Base-by-base conservation (phyloP, 2,329 filamentous ascomycete species). In the Claviceps arundinis region DNA sequence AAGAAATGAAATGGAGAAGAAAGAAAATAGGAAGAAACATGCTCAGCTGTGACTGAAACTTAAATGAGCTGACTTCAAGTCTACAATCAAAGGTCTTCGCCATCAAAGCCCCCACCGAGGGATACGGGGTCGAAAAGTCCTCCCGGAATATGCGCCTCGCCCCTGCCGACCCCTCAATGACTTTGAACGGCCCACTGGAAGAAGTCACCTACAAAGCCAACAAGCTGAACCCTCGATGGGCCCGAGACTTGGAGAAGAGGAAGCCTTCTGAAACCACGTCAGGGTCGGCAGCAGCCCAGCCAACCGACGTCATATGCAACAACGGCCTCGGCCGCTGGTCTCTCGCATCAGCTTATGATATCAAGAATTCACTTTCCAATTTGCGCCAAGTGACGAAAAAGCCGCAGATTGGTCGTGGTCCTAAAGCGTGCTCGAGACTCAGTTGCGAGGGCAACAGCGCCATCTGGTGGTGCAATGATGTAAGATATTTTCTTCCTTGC, bases 391-490 rank as follows among this genome's bases (percentile, higher is more conserved):
- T 9, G 13, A 17, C 11, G 1, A 22, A 26, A 7, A 42, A 37
- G 17, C 49, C 42, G 8, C 16, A 9, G 4, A 51, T 19, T 11
- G 5, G 17, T 0, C 16, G 13, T 11, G 50, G 50, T 9, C 50
- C 44, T 11, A 9, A 13, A 4, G 11, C 9, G 24, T 51, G 50
- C 13, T 43, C 34, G 5, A 34, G 42, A 22, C 14, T 47, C 8
- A 51, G 50, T 19, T 51, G 50, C 4, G 22, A 43, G 9, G 41
- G n/a, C 2, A 1, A 37, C n/a, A 40, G 26, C 16, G 22, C 44
- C 4, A 51, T 51, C 42, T 51, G 50, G 50, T 51, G 50, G 50
- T 51, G 50, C 44, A 47, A 53, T 47, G 48, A 55, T 48, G 45
- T 48, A 48, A 16, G 50, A 11, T 14, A 38, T 30, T 38, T 7